These are phyloP conservation scores for Lentinula sp. DNA, from an alignment of 768 basidiomycete genomes.

Conservation along the genomic window DNA sequence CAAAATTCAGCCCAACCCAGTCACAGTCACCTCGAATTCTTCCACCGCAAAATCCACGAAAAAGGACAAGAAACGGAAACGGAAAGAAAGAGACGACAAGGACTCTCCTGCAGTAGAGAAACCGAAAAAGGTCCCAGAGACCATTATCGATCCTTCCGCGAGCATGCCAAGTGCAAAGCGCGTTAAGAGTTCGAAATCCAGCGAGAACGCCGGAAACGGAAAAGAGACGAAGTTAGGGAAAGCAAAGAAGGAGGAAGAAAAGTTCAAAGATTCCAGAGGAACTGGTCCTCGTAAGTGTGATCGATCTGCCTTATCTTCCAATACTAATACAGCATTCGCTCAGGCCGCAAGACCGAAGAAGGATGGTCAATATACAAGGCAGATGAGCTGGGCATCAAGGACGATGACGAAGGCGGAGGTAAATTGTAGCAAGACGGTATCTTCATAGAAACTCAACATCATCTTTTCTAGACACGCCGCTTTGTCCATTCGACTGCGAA, in stretches of 20 bases:
- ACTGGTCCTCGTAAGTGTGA: constrained; percentile 54
- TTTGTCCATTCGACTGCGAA: constrained; percentile 86
- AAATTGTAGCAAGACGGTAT: constrained; percentile 17
- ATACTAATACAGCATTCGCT: constrained; percentile 8
- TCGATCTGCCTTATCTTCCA: not conserved
- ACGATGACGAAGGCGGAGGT: constrained; percentile 69
- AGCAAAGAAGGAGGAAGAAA: constrained; percentile 29
- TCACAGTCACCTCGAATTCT: constrained; percentile 16
- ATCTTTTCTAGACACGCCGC: constrained; percentile 56
- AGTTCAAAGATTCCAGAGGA: constrained; percentile 74
- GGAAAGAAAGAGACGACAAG: constrained; percentile 1
- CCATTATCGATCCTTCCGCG: constrained; percentile 59
- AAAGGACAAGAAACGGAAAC: constrained; percentile 30
- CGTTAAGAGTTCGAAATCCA: constrained; percentile 17
- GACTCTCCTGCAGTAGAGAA: not conserved
- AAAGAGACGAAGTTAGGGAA: constrained; percentile 20
- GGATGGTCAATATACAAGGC: constrained; percentile 79
- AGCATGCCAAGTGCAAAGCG: constrained; percentile 27
- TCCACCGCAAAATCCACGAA: constrained; percentile 19
- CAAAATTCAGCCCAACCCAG: constrained; percentile 18
- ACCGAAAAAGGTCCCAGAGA: constrained; percentile 32
- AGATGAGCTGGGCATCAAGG: constrained; percentile 68
- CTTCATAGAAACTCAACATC: constrained; percentile 14
- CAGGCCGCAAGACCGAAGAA: constrained; percentile 75
- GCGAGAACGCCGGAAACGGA: constrained; percentile 5